Percentiles rank a stretch among this genome's conserved stretches.
Conservation (phyloP, 495 filamentous ascomycete species). For the Penicillium pulvis region DNA sequence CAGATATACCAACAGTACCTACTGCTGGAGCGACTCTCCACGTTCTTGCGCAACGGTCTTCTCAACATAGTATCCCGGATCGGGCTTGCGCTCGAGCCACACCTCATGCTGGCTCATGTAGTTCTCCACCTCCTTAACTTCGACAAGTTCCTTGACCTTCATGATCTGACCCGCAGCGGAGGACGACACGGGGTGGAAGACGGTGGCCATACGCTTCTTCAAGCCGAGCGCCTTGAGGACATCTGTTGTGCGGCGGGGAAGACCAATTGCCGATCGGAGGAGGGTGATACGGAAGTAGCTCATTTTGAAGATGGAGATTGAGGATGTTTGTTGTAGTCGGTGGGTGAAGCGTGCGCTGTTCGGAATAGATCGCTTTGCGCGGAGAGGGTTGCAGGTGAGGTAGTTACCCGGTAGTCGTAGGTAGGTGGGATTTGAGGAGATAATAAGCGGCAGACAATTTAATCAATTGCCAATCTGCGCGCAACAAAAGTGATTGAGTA, state of each 20-base stretch:
- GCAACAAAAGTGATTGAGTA: neutral
- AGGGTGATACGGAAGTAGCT: slow-evolving; percentile 95
- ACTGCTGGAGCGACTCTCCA: slow-evolving; percentile 24
- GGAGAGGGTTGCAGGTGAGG: neutral
- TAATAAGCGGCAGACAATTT: neutral
- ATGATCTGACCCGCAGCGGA: slow-evolving; percentile 94
- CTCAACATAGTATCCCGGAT: slow-evolving; percentile 86
- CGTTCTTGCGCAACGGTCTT: slow-evolving; percentile 45
- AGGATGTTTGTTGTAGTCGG: slow-evolving; percentile 8
- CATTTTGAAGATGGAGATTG: slow-evolving; percentile 53
- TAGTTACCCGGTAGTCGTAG: neutral
- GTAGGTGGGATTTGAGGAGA: neutral
- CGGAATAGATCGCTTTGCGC: neutral
- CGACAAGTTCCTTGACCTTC: slow-evolving; percentile 94
- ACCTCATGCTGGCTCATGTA: slow-evolving; percentile 74
- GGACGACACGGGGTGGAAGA: slow-evolving; percentile 85
- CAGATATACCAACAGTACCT: slow-evolving; percentile 3
- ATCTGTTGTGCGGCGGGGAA: slow-evolving; percentile 77
- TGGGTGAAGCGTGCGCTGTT: neutral
- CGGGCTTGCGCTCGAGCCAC: slow-evolving; percentile 70
- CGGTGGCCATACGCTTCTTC: slow-evolving; percentile 79
- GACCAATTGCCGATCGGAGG: slow-evolving; percentile 88
- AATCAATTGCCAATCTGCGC: neutral
- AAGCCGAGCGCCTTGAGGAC: slow-evolving; percentile 89
- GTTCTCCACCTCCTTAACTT: slow-evolving; percentile 77